A percentile compares a stretch with the other conserved stretches of the same genome.
These are phyloP conservation scores for Pseudopyricularia javanii DNA, from an alignment of 2,329 filamentous ascomycete genomes.

Conservation along the genomic window DNA sequence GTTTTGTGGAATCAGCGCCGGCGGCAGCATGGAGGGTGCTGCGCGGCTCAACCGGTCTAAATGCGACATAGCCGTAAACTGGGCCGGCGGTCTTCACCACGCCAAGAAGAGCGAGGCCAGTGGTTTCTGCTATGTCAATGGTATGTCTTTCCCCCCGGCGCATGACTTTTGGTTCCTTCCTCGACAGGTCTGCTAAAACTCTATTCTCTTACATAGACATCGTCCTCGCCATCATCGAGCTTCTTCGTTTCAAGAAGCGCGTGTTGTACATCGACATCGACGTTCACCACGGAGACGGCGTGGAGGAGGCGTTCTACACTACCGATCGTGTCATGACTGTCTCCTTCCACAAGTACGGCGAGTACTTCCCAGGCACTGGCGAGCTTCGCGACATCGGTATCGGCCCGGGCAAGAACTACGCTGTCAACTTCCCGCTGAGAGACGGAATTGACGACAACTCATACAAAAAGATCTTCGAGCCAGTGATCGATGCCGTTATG, in stretches of 20 bases:
- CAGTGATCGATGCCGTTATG: constrained; percentile 79
- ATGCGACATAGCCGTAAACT: constrained; percentile 95
- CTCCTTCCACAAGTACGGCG: constrained; percentile 95
- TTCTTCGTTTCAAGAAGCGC: constrained; percentile 79
- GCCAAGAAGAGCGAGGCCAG: constrained; percentile 94
- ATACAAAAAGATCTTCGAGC: constrained; percentile 84
- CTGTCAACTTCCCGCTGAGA: constrained; percentile 81
- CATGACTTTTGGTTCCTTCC: too few relatives aligned
- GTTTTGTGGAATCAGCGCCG: constrained; percentile 89
- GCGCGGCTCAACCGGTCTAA: constrained; percentile 81
- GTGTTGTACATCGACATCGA: constrained; percentile 96
- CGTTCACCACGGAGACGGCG: constrained; percentile 75
- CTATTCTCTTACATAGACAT: constrained; percentile 52
- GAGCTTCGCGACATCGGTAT: constrained; percentile 78
- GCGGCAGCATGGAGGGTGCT: constrained; percentile 87
- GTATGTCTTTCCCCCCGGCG: constrained; percentile 33
- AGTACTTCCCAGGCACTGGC: constrained; percentile 89
- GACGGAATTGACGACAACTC: constrained; percentile 84
- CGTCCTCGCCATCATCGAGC: constrained; percentile 85
- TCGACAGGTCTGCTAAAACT: neutral
- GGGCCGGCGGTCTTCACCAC: constrained; percentile 94
- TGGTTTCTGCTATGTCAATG: constrained; percentile 98
- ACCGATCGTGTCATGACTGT: constrained; percentile 79
- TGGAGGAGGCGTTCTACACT: constrained; percentile 76
- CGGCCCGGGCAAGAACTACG: constrained; percentile 78